Evolutionary conservation across 2,329 filamentous ascomycete genomes (phyloP), one percentile per base, ranked within the genome.

Genomic region (Diaporthe sp.): DNA sequence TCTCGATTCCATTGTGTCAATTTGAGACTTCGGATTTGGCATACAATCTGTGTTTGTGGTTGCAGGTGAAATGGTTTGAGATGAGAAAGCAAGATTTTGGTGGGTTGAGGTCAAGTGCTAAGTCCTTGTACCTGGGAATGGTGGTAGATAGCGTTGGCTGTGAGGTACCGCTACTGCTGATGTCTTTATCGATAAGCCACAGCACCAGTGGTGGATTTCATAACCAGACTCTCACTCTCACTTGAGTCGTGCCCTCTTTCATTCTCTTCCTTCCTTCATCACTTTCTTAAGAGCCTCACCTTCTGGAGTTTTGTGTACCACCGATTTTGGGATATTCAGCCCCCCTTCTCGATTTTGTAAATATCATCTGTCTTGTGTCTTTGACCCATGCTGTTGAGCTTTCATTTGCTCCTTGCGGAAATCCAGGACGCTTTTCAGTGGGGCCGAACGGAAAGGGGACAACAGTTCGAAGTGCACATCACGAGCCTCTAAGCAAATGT

Each of bases 1-100:
- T 75, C 84, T 84, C 0, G 81, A 77, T 1, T 83, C 78, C 85
- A 87, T 86, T 34, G 31, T 78, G 7, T 42, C 17, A 39, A 55
- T 55, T 8, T 19, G 65, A 28, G 37, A 51, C 25, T 58, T 67
- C 62, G 37, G 1, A 5, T 73, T 51, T 19, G 69, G 25, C 17
- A 34, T 44, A 12, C 19, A 19, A 49, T 17, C 12, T 49, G 25
- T 37, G 46, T 8, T 15, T 55, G n/a, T 57, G 49, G 12, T 49
- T 22, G 57, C n/a, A 37, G 37, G 17, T 34, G 34, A 15, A 34
- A 53, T 19, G 25, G 49, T n/a, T 65, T 61, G 71, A 34, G 59
- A 25, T 44, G 58, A 58, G 72, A 59, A 34, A 34, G 65, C 37
- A 71, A 61, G 72, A 73, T 69, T 75, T 75, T 57, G 58, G 71